These are phyloP conservation scores for Cicer cuneatum DNA, from an alignment of 306 rosid species.

Conservation along the genomic window DNA sequence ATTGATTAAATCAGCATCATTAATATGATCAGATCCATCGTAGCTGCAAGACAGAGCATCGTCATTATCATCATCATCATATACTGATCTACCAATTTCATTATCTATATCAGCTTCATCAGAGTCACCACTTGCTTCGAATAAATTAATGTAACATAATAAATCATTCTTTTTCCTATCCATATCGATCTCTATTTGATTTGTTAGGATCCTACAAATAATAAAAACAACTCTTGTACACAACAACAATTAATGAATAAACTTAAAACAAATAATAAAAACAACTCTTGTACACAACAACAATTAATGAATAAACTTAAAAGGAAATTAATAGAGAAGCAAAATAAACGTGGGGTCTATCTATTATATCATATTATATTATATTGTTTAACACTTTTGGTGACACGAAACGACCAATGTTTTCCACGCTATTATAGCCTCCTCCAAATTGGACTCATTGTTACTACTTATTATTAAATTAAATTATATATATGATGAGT, in stretches of 20 bases:
- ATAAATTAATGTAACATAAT: slow-evolving; percentile 57
- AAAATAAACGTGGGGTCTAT: slow-evolving; percentile 29
- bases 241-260: not conserved
- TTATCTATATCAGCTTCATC: slow-evolving; percentile 56
- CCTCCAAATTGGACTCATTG: slow-evolving; percentile 19
- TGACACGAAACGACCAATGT: slow-evolving; percentile 23
- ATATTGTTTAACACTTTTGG: slow-evolving; percentile 42
- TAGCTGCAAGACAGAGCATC: slow-evolving; percentile 77
- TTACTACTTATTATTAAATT: not conserved
- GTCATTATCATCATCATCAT: slow-evolving; percentile 39
- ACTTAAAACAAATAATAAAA: too few relatives aligned
- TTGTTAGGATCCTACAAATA: too few relatives aligned
- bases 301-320: too few relatives aligned
- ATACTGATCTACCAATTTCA: slow-evolving; percentile 23
- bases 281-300: not conserved
- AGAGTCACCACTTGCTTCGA: slow-evolving; percentile 89
- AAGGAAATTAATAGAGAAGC: not conserved
- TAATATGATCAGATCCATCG: slow-evolving; percentile 47
- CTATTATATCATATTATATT: too few relatives aligned
- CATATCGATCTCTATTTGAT: slow-evolving; percentile 5
- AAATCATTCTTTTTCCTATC: slow-evolving; percentile 45
- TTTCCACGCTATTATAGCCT: not conserved
- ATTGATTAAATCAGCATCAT: slow-evolving; percentile 25
- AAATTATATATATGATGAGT: not conserved
- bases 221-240: not conserved